These are phyloP conservation scores for Pisolithus marmoratus DNA, from an alignment of 768 basidiomycete species.

Conservation along the genomic window DNA sequence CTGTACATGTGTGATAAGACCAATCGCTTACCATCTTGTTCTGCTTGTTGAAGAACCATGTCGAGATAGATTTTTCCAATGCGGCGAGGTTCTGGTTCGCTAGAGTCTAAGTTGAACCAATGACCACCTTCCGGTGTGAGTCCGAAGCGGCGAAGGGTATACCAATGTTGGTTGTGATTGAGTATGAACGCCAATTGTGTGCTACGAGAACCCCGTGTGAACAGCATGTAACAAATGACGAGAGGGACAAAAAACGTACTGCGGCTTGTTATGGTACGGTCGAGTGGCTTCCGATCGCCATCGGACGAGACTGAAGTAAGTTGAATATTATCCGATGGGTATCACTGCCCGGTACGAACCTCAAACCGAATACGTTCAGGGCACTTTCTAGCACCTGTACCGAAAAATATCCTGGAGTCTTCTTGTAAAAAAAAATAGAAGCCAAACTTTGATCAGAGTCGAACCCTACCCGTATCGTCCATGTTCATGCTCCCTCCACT, in stretches of 20 bases:
- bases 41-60: constrained; percentile 84
- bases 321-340: background rate
- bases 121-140: constrained; percentile 45
- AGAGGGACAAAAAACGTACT: constrained; percentile 44
- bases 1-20: background rate
- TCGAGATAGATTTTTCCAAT: constrained; percentile 77
- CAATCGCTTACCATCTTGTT: constrained; percentile 61
- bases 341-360: constrained; percentile 34
- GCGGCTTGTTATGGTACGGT: constrained; percentile 65
- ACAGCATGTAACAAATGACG: constrained; percentile 2
- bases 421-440: background rate
- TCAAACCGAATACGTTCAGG: constrained; percentile 77
- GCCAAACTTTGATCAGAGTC: background rate
- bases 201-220: constrained; percentile 32
- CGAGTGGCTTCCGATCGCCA: constrained; percentile 86
- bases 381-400: constrained; percentile 86
- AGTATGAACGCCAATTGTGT: constrained; percentile 83
- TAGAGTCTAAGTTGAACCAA: constrained; percentile 91
- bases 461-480: constrained; percentile 75
- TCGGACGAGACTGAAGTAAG: constrained; percentile 54
- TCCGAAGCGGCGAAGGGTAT: constrained; percentile 79
- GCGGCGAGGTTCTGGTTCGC: constrained; percentile 67
- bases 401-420: constrained; percentile 74
- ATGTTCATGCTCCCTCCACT: constrained; percentile 64
- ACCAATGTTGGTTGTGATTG: constrained; percentile 86